Evolutionary conservation across 73 alveolate genomes (phyloP).

Genomic region (Stentor coeruleus): DNA sequence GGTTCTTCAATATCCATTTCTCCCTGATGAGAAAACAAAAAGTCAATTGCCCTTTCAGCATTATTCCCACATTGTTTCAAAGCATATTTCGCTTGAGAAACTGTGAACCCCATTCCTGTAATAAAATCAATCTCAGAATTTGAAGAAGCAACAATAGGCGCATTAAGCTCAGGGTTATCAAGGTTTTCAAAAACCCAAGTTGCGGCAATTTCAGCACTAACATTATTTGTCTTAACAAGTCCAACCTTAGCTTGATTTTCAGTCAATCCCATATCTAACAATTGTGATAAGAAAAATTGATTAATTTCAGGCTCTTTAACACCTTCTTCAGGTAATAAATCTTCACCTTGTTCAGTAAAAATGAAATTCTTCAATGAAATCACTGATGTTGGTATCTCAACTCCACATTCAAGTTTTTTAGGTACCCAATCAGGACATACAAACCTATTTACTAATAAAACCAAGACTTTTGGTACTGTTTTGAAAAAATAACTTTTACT

Average conservation of each 20-base stretch:
- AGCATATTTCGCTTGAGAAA: conserved; percentile 75
- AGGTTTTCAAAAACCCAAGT: conserved; percentile 85
- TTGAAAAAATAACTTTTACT: conserved; percentile 64
- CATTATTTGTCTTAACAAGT: conserved; percentile 65
- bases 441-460: conserved; percentile 84
- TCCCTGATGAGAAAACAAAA: conserved; percentile 73
- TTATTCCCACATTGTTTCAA: conserved; percentile 63
- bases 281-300: conserved; percentile 62
- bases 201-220: conserved; percentile 79
- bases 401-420: conserved; percentile 82
- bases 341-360: conserved; percentile 63
- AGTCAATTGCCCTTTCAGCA: conserved; percentile 90
- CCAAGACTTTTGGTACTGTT: conserved; percentile 81
- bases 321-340: conserved; percentile 49
- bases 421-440: conserved; percentile 97
- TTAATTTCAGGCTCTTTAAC: conserved; percentile 72
- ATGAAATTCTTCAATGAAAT: conserved; percentile 65
- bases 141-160: conserved; percentile 62
- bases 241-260: conserved; percentile 94
- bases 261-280: conserved; percentile 90
- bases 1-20: conserved; percentile 53
- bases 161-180: conserved; percentile 75
- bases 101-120: conserved; percentile 83
- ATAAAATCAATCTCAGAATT: conserved; percentile 51
- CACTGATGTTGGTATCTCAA: conserved; percentile 62